A percentile compares a stretch with the other conserved stretches of the same genome.
Evolutionary conservation across 2,329 filamentous ascomycete genomes (phyloP).

Genomic region (Aspergillus felis): DNA sequence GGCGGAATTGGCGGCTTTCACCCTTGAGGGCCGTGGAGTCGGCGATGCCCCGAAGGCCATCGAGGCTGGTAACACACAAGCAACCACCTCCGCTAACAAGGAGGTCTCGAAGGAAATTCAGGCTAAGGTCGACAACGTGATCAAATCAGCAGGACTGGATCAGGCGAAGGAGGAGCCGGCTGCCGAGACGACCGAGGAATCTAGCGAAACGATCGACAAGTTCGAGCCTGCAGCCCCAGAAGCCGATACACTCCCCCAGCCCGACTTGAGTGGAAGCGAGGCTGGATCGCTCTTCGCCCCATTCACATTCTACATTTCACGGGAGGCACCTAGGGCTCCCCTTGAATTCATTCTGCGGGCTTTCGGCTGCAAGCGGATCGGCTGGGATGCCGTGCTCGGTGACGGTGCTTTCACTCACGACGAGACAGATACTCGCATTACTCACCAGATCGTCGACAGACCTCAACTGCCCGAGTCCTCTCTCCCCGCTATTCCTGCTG

Average conservation of each 20-base stretch:
- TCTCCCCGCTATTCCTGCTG: constrained; percentile 40
- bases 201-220: constrained; percentile 72
- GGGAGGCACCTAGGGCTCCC: constrained; percentile 85
- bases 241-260: constrained; percentile 82
- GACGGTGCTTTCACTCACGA: constrained; percentile 89
- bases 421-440: constrained; percentile 83
- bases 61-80: constrained; percentile 51
- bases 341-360: constrained; percentile 90
- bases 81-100: constrained; percentile 46
- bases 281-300: constrained; percentile 76
- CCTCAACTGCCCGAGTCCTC: constrained; percentile 64
- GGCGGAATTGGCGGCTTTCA: constrained; percentile 86
- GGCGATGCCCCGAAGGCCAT: constrained; percentile 47
- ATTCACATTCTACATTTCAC: constrained; percentile 87
- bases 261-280: constrained; percentile 61
- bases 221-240: constrained; percentile 82
- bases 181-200: constrained; percentile 45
- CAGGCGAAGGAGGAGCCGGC: constrained; percentile 42
- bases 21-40: constrained; percentile 70
- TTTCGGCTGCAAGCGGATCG: constrained; percentile 93
- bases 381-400: constrained; percentile 87
- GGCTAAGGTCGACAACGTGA: constrained; percentile 59
- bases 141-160: constrained; percentile 39
- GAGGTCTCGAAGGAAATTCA: constrained; percentile 68
- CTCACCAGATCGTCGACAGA: constrained; percentile 92